Evolutionary conservation across 257 asterid species (phyloP).

Genomic region (Ilex aquifolium): DNA sequence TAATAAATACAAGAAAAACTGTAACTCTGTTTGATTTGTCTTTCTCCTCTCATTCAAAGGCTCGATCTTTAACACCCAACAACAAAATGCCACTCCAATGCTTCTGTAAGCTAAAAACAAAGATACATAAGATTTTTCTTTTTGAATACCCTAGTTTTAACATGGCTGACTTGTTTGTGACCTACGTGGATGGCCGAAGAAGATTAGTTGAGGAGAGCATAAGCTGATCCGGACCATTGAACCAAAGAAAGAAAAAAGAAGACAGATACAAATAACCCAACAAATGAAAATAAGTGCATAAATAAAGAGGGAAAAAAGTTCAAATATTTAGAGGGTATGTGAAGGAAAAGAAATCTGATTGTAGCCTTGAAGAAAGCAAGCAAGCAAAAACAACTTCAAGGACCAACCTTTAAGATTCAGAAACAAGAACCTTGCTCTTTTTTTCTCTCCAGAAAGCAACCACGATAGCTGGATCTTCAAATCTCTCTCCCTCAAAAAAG

Average conservation of each 20-base stretch:
- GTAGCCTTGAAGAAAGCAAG: neutral
- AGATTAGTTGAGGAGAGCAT: too few relatives aligned
- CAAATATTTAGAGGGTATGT: too few relatives aligned
- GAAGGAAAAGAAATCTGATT: too few relatives aligned
- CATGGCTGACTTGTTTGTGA: slow-evolving; percentile 13
- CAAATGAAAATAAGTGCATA: neutral
- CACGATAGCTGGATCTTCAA: slow-evolving; percentile 12
- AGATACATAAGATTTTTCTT: too few relatives aligned
- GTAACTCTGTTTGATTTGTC: slow-evolving; percentile 44
- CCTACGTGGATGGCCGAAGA: neutral
- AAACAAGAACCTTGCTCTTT: slow-evolving; percentile 16
- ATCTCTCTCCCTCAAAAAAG: neutral
- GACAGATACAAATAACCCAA: neutral
- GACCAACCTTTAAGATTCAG: slow-evolving; percentile 35
- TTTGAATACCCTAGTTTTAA: too few relatives aligned
- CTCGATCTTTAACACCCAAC: slow-evolving; percentile 42
- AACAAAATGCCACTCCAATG: slow-evolving; percentile 33
- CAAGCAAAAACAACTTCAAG: slow-evolving; percentile 17
- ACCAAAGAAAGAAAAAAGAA: too few relatives aligned
- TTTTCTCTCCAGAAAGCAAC: slow-evolving; percentile 32
- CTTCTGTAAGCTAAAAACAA: slow-evolving; percentile 47
- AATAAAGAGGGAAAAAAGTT: too few relatives aligned
- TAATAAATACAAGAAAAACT: slow-evolving; percentile 24
- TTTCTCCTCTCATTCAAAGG: slow-evolving; percentile 62
- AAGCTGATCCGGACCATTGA: too few relatives aligned